phyloP scores from a whole-genome alignment of 1,139 yeast species.

The Geotrichum restrictum region DNA sequence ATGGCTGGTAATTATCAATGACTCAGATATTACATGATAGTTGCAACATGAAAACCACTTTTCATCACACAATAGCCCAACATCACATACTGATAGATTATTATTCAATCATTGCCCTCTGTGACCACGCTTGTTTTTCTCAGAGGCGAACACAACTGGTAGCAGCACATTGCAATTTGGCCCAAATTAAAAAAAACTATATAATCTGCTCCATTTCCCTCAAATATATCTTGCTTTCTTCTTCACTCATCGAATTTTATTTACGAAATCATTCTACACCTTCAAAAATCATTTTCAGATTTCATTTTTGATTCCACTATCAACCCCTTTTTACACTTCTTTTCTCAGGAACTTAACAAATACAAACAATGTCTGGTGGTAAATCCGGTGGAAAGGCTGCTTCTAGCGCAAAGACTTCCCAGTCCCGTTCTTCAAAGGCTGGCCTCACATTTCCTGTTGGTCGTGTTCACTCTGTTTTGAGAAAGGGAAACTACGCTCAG shows the following conservation, averaged over 20 bases:
- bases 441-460: slow-evolving; percentile 99
- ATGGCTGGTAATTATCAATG: not conserved
- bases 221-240: not conserved
- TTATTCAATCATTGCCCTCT: no score
- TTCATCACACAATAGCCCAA: no score
- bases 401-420: slow-evolving; percentile 83
- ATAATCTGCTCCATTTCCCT: not conserved
- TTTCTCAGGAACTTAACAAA: slow-evolving; percentile 26
- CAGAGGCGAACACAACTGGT: no score
- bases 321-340: not conserved
- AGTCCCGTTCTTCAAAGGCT: slow-evolving; percentile 97
- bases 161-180: no score
- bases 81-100: no score
- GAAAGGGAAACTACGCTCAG: slow-evolving; percentile 98
- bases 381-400: slow-evolving; percentile 95
- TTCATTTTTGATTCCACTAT: not conserved
- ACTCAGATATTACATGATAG: not conserved
- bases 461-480: slow-evolving; percentile 94
- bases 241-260: not conserved
- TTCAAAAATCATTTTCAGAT: not conserved
- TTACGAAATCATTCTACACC: slow-evolving; percentile 4
- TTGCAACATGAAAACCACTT: no score
- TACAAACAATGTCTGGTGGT: slow-evolving; percentile 83
- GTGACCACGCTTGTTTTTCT: no score
- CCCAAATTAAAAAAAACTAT: slow-evolving; percentile 1